These are phyloP conservation scores for Hyaloscypha hepaticicola DNA, from an alignment of 495 filamentous ascomycete genomes.

Conservation along the genomic window DNA sequence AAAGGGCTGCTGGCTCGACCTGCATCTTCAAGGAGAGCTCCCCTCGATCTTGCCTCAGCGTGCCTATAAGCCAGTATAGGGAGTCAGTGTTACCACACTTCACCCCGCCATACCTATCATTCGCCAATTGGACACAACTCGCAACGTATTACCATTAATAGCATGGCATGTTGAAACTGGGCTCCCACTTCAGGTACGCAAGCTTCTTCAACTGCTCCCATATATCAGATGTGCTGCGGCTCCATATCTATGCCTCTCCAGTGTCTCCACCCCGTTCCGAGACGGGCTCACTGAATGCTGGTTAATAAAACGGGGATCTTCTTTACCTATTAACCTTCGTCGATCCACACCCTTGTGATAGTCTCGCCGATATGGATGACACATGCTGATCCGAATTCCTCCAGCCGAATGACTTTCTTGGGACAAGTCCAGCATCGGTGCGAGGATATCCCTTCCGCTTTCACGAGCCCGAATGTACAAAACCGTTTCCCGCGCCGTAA, in stretches of 20 bases:
- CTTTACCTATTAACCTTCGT: neutral
- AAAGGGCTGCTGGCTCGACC: slow-evolving; percentile 7
- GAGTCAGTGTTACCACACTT: slow-evolving; percentile 5
- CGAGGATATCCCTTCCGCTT: neutral
- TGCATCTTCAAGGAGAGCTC: slow-evolving; percentile 26
- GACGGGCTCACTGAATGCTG: neutral
- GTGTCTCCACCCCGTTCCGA: neutral
- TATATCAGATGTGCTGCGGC: slow-evolving; percentile 5
- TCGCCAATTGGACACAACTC: slow-evolving; percentile 11
- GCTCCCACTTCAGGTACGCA: slow-evolving; percentile 10
- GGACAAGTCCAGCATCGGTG: neutral
- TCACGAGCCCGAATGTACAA: neutral
- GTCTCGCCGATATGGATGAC: neutral
- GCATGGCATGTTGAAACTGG: slow-evolving; percentile 18
- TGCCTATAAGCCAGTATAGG: neutral
- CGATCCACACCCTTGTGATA: slow-evolving; percentile 15
- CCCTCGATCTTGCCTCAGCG: neutral
- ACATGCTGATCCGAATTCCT: slow-evolving; percentile 16
- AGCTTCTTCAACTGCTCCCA: neutral
- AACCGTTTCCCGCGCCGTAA: neutral
- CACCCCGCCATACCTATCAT: neutral
- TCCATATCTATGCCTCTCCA: neutral
- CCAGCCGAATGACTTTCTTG: slow-evolving; percentile 5
- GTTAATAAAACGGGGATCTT: slow-evolving; percentile 2
- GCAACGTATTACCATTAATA: slow-evolving; percentile 13